Conservation (phyloP, 2,329 filamentous ascomycete genomes). For the Davidsoniella australis region DNA sequence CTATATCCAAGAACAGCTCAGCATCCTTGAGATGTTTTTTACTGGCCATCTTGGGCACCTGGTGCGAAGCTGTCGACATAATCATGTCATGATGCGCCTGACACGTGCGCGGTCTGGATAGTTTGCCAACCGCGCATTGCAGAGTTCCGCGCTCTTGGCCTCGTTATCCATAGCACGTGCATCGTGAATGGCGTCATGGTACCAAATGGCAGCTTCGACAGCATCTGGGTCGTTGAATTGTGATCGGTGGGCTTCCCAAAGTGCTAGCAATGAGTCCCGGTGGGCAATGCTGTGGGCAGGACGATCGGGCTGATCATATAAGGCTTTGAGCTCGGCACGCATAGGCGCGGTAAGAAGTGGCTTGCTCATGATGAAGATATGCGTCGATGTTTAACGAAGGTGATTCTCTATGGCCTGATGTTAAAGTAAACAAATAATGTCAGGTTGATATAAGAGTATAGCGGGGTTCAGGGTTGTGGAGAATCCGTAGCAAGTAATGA, state of each 20-base stretch:
- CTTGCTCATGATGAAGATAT: not conserved
- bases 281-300: constrained; percentile 9
- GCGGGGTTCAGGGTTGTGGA: no score
- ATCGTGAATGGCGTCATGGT: constrained; percentile 12
- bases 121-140: not conserved
- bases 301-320: constrained; percentile 5
- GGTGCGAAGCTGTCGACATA: constrained; percentile 5
- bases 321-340: not conserved
- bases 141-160: constrained; percentile 18
- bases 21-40: constrained; percentile 9
- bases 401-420: no score
- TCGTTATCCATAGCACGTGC: constrained; percentile 15
- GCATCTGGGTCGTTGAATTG: constrained; percentile 8
- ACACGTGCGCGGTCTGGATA: constrained; percentile 3
- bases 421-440: no score
- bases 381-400: no score
- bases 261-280: constrained; percentile 4
- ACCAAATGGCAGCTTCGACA: constrained; percentile 11
- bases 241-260: not conserved
- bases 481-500: no score
- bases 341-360: constrained; percentile 1
- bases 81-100: constrained; percentile 9
- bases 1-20: constrained; percentile 12
- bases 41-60: constrained; percentile 2
- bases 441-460: no score